Evolutionary conservation across 805 yeast genomes (phyloP), one percentile per base, ranked within the genome.

Genomic region (Monosporozyma yasuniensis): DNA sequence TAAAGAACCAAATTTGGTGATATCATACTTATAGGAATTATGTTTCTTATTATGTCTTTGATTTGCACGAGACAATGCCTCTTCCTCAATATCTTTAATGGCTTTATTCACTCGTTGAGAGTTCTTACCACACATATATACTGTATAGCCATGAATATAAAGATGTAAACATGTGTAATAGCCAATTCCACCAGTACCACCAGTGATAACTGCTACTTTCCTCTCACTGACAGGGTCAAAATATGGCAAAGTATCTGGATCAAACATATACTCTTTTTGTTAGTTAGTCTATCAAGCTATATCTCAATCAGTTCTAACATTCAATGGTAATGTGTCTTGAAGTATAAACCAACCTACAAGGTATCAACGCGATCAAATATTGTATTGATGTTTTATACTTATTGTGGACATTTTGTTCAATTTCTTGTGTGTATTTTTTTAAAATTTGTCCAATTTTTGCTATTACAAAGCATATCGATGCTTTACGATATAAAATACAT

Each of bases 121-220:
- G 55, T 77, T 80, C 55, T 95, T 69, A 3, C 95, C 91, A 2
- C 85, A 87, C 35, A 87, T 70, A 61, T 87, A 87, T 3, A 87
- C 82, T 8, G 74, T 70, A 61, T 77, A 84, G 0, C 96, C 96
- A 64, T 87, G 96, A 47, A 85, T 70, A 59, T 83, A 86, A 5
- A 87, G 72, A 59, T 86, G 90, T 22, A 86, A 70, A 8, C 80
- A 87, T 0, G 90, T 81, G 61, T 73, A 84, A 72, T 77, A 87
- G 10, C 96, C 96, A 18, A 85, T 77, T 0, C 95, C 96, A 50
- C 84, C 76, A 57, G 82, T 84, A 5, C 93, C 95, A 1, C 95
- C 95, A 0, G 93, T 83, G 28, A 87, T 79, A 6, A 87, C 68
- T 2, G 87, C 89, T 3, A 84, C 81, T 50, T 80, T 74, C 42